Evolutionary conservation across 768 basidiomycete species (phyloP), one percentile per base, ranked within the genome.

Genomic region (Chalciporus piperatus): DNA sequence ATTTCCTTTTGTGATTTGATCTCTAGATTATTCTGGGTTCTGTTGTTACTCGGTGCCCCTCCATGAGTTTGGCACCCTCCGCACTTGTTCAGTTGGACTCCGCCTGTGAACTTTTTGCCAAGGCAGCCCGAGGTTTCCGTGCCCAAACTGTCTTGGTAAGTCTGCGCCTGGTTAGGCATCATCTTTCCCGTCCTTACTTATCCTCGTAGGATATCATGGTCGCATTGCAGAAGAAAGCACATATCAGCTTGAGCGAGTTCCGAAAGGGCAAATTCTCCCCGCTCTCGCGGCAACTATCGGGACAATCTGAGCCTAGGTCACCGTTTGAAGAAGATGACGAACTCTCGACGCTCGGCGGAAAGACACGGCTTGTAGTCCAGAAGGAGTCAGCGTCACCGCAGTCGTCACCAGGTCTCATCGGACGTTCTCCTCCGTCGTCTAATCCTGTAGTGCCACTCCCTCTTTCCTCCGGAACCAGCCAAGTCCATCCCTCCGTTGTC

Each of bases 381-480:
- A 83, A 75, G 55, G 82, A 85, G 53, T 78, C 80, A 0, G 65
- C 74, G 33, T 82, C 83, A 14, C 80, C 80, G 2, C 71, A 73
- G 32, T 64, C 84, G 23, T 59, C 64, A 2, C 61, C 72, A 59
- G 47, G 58, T 50, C 51, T 70, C 45, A 54, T 80, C 43, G 82
- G 87, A 20, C 78, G 82, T 38, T 89, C 87, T 8, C 88, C 88
- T 8, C 79, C 73, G n/a, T 82, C 86, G 10, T 77, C 76, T 42
- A 84, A 87, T 58, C 87, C 87, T 2, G 76, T 89, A 22, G 83
- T 89, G 9, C 87, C 88, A 16, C 70, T 89, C 6, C 85, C 86
- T 3, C 63, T 89, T 37, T 75, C 78, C 17, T 72, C 79, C 4
- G 74, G 75, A 13, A 65, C 73, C 44, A 76, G 75, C 47, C 72